A percentile compares a stretch with the other conserved stretches of the same genome.
Conservation (phyloP, 345 rosid genomes). For the Euclidium syriacum region DNA sequence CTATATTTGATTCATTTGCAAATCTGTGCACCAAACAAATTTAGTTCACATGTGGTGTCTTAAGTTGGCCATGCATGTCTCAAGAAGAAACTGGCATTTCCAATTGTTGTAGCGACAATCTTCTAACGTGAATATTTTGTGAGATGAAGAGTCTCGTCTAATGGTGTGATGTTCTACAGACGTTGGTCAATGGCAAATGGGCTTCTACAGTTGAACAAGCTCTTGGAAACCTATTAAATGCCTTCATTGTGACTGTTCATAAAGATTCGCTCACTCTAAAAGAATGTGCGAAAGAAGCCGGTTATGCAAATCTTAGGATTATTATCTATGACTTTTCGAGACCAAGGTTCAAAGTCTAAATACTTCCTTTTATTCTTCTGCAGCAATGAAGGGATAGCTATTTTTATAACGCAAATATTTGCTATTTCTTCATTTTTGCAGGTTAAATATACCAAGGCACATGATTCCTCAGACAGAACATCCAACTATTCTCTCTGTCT, state of each 20-base stretch:
- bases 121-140: neutral
- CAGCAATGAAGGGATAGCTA: neutral
- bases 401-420: slow-evolving; percentile 10
- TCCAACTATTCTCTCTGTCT: slow-evolving; percentile 70
- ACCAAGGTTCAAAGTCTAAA: slow-evolving; percentile 52
- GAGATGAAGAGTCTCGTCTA: slow-evolving; percentile 1
- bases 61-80: neutral
- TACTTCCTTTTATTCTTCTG: neutral
- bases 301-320: slow-evolving; percentile 61
- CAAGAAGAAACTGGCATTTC: neutral
- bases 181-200: slow-evolving; percentile 73
- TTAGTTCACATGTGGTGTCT: slow-evolving; percentile 1
- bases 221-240: slow-evolving; percentile 76
- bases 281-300: slow-evolving; percentile 67
- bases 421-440: slow-evolving; percentile 31
- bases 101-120: neutral
- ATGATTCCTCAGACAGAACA: slow-evolving; percentile 81
- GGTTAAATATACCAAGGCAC: slow-evolving; percentile 68
- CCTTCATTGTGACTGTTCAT: slow-evolving; percentile 88
- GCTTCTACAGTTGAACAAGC: slow-evolving; percentile 90
- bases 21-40: neutral
- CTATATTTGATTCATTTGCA: slow-evolving; percentile 2
- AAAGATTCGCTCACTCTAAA: slow-evolving; percentile 63
- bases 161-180: slow-evolving; percentile 40
- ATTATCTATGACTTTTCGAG: slow-evolving; percentile 80